Conservation (phyloP, 768 basidiomycete species). For the Pulveroboletus sp. region DNA sequence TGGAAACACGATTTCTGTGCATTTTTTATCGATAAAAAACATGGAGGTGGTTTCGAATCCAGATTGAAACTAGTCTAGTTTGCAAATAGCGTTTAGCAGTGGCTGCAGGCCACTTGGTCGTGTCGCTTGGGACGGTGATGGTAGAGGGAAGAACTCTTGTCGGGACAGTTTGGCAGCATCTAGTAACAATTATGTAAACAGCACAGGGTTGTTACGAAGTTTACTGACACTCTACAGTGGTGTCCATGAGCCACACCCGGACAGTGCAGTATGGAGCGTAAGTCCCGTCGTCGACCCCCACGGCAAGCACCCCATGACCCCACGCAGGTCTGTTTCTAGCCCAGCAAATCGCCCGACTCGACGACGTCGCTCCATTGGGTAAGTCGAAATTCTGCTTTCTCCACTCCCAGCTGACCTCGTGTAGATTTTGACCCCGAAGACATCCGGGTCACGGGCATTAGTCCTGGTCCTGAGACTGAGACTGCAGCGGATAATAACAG, state of each 20-base stretch:
- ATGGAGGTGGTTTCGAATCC: conserved; percentile 32
- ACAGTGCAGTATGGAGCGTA: conserved; percentile 25
- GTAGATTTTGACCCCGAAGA: conserved; percentile 77
- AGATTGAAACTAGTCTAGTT: conserved; percentile 30
- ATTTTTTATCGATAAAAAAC: conserved; percentile 34
- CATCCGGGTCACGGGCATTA: conserved; percentile 40
- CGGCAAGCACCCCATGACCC: conserved; percentile 1
- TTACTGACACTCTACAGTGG: neutral
- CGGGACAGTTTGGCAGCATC: conserved; percentile 14
- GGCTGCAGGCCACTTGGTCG: conserved; percentile 28
- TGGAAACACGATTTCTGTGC: conserved; percentile 34
- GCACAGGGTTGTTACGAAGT: conserved; percentile 3
- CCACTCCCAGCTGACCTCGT: conserved; percentile 5
- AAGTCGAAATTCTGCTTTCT: conserved; percentile 21
- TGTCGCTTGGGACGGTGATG: conserved; percentile 33
- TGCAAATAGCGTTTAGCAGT: conserved; percentile 13
- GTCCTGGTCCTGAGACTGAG: conserved; percentile 34
- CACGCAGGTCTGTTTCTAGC: conserved; percentile 53
- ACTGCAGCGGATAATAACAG: conserved; percentile 30
- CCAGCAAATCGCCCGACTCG: conserved; percentile 78
- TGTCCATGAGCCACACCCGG: neutral
- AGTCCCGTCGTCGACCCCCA: conserved; percentile 8
- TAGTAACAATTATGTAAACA: conserved; percentile 33
- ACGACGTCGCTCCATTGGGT: conserved; percentile 68
- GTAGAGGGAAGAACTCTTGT: conserved; percentile 19